These are phyloP conservation scores for Agapanthus africanus DNA, from an alignment of 106 monocot genomes.

Conservation along the genomic window DNA sequence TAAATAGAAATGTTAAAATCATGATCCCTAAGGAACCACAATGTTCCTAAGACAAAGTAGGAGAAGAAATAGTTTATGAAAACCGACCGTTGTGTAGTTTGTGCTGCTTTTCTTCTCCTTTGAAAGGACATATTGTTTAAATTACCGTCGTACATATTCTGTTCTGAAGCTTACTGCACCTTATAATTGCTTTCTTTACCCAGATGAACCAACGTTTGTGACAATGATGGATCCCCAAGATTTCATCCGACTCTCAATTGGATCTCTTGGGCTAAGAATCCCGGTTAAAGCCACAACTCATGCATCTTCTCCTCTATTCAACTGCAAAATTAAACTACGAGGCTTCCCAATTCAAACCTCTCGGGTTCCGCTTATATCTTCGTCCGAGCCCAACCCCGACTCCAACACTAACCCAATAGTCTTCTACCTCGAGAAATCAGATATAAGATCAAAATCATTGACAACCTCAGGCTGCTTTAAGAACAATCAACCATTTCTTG, in stretches of 20 bases:
- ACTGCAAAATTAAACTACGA: conserved; percentile 59
- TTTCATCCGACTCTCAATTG: conserved; percentile 72
- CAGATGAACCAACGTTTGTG: conserved; percentile 23
- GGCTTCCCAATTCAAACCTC: conserved; percentile 71
- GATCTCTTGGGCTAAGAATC: conserved; percentile 65
- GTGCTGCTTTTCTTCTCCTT: too few relatives aligned
- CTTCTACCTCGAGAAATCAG: conserved; percentile 76
- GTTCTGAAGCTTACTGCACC: background rate
- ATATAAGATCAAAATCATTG: conserved; percentile 39
- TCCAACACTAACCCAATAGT: conserved; percentile 31
- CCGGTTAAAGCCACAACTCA: conserved; percentile 6
- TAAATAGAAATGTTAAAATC: too few relatives aligned
- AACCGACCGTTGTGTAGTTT: too few relatives aligned
- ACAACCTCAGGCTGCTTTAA: conserved; percentile 44
- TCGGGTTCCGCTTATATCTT: conserved; percentile 47
- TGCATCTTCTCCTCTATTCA: conserved; percentile 20
- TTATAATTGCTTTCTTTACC: background rate
- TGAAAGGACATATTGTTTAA: too few relatives aligned
- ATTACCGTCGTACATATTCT: background rate
- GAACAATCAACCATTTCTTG: conserved; percentile 35
- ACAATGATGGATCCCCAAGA: conserved; percentile 83
- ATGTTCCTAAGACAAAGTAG: too few relatives aligned
- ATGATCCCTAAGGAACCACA: too few relatives aligned
- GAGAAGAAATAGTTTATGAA: too few relatives aligned
- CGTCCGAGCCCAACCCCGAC: conserved; percentile 41